phyloP scores from a whole-genome alignment of 2,329 filamentous ascomycete species.

The Cladophialophora immunda region DNA sequence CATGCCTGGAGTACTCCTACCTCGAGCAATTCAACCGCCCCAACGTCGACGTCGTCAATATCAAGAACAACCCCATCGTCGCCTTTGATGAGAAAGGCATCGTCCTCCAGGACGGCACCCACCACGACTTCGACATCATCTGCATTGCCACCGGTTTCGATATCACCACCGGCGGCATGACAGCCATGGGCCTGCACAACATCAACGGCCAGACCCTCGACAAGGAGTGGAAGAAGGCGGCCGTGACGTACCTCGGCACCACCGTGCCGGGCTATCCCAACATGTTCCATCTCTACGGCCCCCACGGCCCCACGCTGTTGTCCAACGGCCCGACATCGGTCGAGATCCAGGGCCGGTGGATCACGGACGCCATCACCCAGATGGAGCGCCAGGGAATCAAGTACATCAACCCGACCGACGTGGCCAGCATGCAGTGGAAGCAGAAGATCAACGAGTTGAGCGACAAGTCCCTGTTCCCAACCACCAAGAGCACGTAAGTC shows the following conservation, averaged over 20 bases:
- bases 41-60: constrained; percentile 58
- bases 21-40: constrained; percentile 59
- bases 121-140: constrained; percentile 52
- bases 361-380: constrained; percentile 59
- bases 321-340: constrained; percentile 65
- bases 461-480: constrained; percentile 57
- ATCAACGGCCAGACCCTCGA: constrained; percentile 41
- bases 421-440: constrained; percentile 61
- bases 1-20: constrained; percentile 59
- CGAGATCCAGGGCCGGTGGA: constrained; percentile 66
- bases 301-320: constrained; percentile 65
- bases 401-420: constrained; percentile 60
- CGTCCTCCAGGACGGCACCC: constrained; percentile 48
- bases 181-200: constrained; percentile 50
- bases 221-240: constrained; percentile 45
- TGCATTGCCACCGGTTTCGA: constrained; percentile 57
- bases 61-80: constrained; percentile 55
- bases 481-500: constrained; percentile 43
- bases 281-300: constrained; percentile 61
- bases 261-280: constrained; percentile 56
- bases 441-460: constrained; percentile 56
- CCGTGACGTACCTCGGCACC: constrained; percentile 53
- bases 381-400: constrained; percentile 59
- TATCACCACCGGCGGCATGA: constrained; percentile 52
- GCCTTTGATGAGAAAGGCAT: constrained; percentile 54